Base-by-base conservation (phyloP, 495 filamentous ascomycete genomes). In the Penicillium canescens region DNA sequence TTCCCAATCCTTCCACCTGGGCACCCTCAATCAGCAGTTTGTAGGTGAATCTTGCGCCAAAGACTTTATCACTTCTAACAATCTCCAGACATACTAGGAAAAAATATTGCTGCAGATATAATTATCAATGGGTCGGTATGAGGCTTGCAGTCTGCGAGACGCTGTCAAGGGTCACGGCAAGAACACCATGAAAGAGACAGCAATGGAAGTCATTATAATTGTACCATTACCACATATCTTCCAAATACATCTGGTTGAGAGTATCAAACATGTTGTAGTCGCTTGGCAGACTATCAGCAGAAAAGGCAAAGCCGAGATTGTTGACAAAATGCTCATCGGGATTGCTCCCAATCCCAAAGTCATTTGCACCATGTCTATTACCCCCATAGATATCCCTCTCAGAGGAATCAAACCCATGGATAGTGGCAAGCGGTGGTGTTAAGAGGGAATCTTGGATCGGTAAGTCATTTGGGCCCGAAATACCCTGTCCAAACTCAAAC, bases 21-120 rank as follows among this genome's bases (percentile, higher is more conserved):
- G 0, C 81, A 85, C 63, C 84, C 82, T 10, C 70, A 78, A 59
- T 66, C 76, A 2, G 75, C 72, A 7, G 68, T 81, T 47, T 86
- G 72, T 78, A 51, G 59, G 74, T 71, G 63, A 2, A 33, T 36
- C 21, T 52, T 43, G 31, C 20, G 42, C 26, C 9, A 1, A 6
- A 14, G n/a, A 0, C 8, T 12, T 20, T 23, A 4, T 20, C 9
- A 16, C 12, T 47, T 35, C 58, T 63, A 18, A 57, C 48, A 13
- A 26, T 26, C 21, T 6, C 35, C 34, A 77, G 71, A 81, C 64
- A 78, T 76, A 69, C 66, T 86, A 4, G 83, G 82, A 6, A 82
- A 86, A 68, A 86, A 86, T 68, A 83, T 86, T 59, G 80, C 81
- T 2, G 69, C 74, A 20, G 71, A 78, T 50, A 82, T 86, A n/a